These are phyloP conservation scores for Candida insectorum DNA, from an alignment of 805 yeast species.

Conservation along the genomic window DNA sequence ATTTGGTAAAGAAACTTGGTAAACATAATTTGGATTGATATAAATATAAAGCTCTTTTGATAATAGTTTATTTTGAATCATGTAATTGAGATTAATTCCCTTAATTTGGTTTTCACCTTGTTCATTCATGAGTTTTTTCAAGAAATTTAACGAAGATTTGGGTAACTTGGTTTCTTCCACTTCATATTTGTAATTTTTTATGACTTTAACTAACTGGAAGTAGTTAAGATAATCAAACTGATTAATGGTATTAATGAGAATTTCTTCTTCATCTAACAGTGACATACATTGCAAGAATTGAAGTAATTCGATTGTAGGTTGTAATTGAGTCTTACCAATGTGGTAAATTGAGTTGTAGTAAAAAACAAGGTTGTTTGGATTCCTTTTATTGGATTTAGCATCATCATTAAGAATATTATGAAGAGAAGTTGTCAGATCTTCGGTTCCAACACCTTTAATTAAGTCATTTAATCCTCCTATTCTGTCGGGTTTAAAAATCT, in stretches of 20 bases:
- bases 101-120: conserved; percentile 36
- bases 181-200: conserved; percentile 80
- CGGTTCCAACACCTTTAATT: conserved; percentile 7
- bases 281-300: conserved; percentile 92
- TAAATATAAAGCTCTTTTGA: conserved; percentile 42
- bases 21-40: conserved; percentile 51
- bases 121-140: conserved; percentile 30
- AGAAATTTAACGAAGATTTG: conserved; percentile 23
- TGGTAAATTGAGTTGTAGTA: conserved; percentile 63
- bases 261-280: conserved; percentile 61
- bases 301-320: conserved; percentile 71
- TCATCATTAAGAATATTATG: conserved; percentile 22
- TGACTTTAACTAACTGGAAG: conserved; percentile 63
- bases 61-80: conserved; percentile 38
- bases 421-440: conserved; percentile 11
- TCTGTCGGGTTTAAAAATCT: conserved; percentile 31
- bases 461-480: conserved; percentile 26
- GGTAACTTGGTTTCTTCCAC: conserved; percentile 71
- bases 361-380: conserved; percentile 52
- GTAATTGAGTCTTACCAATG: conserved; percentile 64
- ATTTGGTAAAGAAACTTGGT: conserved; percentile 69
- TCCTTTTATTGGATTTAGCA: conserved; percentile 14
- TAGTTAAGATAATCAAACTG: conserved; percentile 61
- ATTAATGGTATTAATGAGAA: conserved; percentile 50
- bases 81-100: conserved; percentile 27